Evolutionary conservation across 176 grass and related monocot species (phyloP).

Genomic region (Phoenix dactylifera): DNA sequence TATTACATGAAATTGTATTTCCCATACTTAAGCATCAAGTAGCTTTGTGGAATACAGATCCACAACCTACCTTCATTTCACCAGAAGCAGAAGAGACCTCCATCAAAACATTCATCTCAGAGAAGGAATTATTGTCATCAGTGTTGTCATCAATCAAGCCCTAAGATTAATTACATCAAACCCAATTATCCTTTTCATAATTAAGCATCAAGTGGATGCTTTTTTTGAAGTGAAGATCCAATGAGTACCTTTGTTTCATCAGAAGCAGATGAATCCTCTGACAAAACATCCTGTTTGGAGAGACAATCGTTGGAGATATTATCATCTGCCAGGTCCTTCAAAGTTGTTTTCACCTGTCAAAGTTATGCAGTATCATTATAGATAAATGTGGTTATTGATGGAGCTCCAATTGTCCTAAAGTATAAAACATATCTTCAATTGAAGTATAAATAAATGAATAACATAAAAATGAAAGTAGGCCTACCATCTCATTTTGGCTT

Average conservation of each 20-base stretch:
- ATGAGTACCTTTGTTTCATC: too few species aligned
- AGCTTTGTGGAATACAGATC: neutral
- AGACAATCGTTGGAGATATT: too few species aligned
- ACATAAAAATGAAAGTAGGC: neutral
- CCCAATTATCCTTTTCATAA: too few species aligned
- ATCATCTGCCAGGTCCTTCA: neutral
- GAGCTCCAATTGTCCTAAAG: neutral
- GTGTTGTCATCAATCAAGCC: too few species aligned
- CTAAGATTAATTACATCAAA: too few species aligned
- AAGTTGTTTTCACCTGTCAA: constrained; percentile 38
- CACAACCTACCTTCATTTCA: constrained; percentile 29
- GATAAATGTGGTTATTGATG: neutral
- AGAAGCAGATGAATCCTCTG: too few species aligned
- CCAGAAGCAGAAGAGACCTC: constrained; percentile 22
- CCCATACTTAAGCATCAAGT: constrained; percentile 9
- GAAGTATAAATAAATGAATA: too few species aligned
- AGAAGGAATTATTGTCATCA: constrained; percentile 36
- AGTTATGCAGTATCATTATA: neutral
- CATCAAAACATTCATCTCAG: constrained; percentile 16
- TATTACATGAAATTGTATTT: neutral
- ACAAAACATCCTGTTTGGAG: too few species aligned
- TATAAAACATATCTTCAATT: neutral
- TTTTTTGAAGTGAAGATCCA: too few species aligned
- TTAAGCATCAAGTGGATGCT: too few species aligned
- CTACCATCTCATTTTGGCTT: constrained; percentile 62